Base-by-base conservation (phyloP, 2,329 filamentous ascomycete species). In the Hypoxylon sp. region DNA sequence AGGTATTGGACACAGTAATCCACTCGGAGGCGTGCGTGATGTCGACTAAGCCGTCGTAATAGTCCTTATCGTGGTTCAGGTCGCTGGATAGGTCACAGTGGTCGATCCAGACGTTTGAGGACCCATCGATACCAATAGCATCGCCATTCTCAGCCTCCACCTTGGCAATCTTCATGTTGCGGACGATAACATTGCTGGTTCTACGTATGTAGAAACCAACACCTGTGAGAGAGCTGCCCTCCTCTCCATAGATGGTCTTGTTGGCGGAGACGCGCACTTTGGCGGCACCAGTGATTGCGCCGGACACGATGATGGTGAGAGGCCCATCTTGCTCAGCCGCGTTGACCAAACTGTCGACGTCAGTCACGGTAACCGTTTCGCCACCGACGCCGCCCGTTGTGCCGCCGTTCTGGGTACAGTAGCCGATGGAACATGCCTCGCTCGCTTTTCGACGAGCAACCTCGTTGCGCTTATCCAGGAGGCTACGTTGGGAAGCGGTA, bases 11-110 rank as follows among this genome's bases (percentile, higher is more conserved):
- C 64, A 86, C 74, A 60, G 84, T 90, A 61, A 90, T 76, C 73
- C 80, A 91, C 79, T 91, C 88, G 8, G 84, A 81, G 48, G 81
- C 90, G 78, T 90, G 89, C 52, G 85, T 90, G 53, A 84, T 79
- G 71, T 91, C 90, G 48, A 88, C 78, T 1, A 91, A 84, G 30
- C 90, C 89, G 61, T 91, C 90, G 74, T 90, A 91, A 80, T 85
- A 90, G 80, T 92, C 88, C 80, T 91, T 91, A 81, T 83, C 87
- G 74, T 86, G 81, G 71, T 83, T 80, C 32, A 75, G 74, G 78
- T 90, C 84, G 23, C 86, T 87, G 3, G 84, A 88, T 21, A 91
- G 81, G 68, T 91, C 89, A 75, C 83, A 82, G 80, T 91, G 89
- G 79, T 91, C 89, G 52, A 91, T 79, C 89, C 89, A 91, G 73